Evolutionary conservation across 2,329 filamentous ascomycete genomes (phyloP).

Genomic region (Verticillium zaregamsianum): DNA sequence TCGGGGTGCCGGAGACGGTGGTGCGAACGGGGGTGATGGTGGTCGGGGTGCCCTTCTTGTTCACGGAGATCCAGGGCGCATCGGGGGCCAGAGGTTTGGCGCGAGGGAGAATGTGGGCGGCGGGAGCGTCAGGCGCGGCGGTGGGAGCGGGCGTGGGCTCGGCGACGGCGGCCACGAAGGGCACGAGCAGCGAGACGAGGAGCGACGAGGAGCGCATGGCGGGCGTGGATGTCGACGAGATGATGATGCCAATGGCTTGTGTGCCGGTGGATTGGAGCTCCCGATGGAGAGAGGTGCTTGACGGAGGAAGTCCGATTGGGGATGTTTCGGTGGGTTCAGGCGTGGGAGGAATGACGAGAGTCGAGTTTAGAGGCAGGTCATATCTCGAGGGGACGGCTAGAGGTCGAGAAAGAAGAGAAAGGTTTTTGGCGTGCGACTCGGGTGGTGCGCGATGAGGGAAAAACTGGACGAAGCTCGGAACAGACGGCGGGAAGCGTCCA

Average conservation of each 20-base stretch:
- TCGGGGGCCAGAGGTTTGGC: slow-evolving; percentile 22
- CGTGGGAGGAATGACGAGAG: background rate
- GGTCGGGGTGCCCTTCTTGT: slow-evolving; percentile 38
- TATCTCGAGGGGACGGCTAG: background rate
- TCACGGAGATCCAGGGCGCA: slow-evolving; percentile 48
- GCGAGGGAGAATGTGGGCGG: slow-evolving; percentile 7
- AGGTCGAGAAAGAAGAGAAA: background rate
- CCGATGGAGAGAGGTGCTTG: background rate
- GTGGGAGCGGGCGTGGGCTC: slow-evolving; percentile 3
- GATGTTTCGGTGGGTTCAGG: background rate
- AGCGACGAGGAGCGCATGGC: background rate
- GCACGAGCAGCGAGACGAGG: background rate
- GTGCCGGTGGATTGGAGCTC: background rate
- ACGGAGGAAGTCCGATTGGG: background rate
- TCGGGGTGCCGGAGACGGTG: slow-evolving; percentile 40
- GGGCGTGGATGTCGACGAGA: background rate
- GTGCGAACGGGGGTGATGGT: slow-evolving; percentile 47
- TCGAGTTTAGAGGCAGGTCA: background rate
- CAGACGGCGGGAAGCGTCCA: background rate
- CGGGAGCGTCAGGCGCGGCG: slow-evolving; percentile 23
- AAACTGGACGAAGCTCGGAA: slow-evolving; percentile 2
- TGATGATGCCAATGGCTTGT: background rate
- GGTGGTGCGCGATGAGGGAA: slow-evolving; percentile 1
- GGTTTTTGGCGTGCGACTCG: background rate
- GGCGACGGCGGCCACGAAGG: background rate